phyloP scores from a whole-genome alignment of 2,329 filamentous ascomycete species.

The Leptographium lundbergii region DNA sequence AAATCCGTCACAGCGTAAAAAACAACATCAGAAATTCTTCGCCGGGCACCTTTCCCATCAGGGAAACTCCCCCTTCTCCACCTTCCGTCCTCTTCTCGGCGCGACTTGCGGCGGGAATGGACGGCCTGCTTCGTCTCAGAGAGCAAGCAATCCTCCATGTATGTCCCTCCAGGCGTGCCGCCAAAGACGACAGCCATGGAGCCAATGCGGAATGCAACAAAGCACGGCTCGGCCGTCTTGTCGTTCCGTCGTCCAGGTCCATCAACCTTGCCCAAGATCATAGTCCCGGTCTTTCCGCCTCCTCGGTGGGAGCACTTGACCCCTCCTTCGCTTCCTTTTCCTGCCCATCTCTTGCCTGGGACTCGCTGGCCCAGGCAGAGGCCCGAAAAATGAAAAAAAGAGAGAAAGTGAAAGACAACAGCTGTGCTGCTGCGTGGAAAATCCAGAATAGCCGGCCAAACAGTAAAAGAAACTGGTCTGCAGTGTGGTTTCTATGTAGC shows the following conservation, averaged over 20 bases:
- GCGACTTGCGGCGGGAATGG: not conserved
- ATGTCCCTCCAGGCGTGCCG: not conserved
- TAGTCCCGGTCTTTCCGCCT: not conserved
- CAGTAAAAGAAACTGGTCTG: not conserved
- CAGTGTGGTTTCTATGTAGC: not conserved
- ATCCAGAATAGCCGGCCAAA: constrained; percentile 1
- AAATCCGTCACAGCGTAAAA: not conserved
- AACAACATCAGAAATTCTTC: not conserved
- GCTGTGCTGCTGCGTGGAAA: not conserved
- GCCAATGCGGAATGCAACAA: not conserved
- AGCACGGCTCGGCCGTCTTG: not conserved
- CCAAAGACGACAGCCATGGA: not conserved
- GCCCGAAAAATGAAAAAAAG: not conserved
- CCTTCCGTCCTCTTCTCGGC: not conserved
- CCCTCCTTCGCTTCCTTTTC: not conserved
- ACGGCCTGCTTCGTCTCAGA: not conserved
- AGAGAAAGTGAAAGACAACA: not conserved
- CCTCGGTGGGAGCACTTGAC: not conserved
- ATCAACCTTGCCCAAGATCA: not conserved
- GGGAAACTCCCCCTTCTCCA: not conserved
- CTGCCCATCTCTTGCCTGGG: not conserved
- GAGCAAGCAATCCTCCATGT: not conserved
- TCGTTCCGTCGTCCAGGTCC: not conserved
- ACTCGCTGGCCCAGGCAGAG: not conserved
- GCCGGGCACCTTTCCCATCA: not conserved